Percentiles rank a stretch among this genome's conserved stretches.
Conservation (phyloP, 202 grass and related monocot species). For the Elaeis oleifera region DNA sequence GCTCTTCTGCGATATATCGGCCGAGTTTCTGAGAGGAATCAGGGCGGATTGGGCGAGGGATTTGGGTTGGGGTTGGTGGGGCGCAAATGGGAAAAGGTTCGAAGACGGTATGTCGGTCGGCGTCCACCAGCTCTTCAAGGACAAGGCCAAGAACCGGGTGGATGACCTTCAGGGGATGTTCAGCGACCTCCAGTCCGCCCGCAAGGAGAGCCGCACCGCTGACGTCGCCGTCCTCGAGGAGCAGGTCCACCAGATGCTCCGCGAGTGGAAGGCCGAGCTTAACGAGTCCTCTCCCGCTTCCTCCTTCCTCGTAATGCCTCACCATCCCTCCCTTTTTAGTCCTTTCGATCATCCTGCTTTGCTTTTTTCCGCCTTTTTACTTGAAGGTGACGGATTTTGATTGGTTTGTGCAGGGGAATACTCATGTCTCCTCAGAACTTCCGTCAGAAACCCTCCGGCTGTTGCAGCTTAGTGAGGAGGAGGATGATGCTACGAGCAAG, state of each 20-base stretch:
- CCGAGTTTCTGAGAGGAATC: no score
- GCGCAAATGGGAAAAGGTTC: no score
- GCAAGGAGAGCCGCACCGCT: slow-evolving; percentile 69
- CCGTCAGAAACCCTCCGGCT: slow-evolving; percentile 53
- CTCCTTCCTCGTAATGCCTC: slow-evolving; percentile 51
- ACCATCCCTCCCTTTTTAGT: neutral
- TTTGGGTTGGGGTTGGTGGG: no score
- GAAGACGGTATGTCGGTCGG: neutral
- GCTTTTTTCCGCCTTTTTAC: neutral
- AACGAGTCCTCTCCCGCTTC: slow-evolving; percentile 64
- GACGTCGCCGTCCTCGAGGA: slow-evolving; percentile 79
- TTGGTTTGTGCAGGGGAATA: slow-evolving; percentile 38
- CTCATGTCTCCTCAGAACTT: slow-evolving; percentile 46
- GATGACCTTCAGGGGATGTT: slow-evolving; percentile 96
- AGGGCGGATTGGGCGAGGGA: no score
- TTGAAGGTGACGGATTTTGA: slow-evolving; percentile 21
- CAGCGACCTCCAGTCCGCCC: slow-evolving; percentile 79
- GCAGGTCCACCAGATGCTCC: slow-evolving; percentile 95
- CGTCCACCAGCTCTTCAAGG: slow-evolving; percentile 1
- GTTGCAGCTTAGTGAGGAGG: slow-evolving; percentile 66
- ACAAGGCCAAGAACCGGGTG: slow-evolving; percentile 77
- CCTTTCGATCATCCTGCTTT: neutral
- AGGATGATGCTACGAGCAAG: slow-evolving; percentile 96
- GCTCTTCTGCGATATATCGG: no score
- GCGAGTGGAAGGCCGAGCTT: slow-evolving; percentile 94